Evolutionary conservation across 2,329 filamentous ascomycete species (phyloP), one percentile per base, ranked within the genome.

Genomic region (Triangularia verruculosa): DNA sequence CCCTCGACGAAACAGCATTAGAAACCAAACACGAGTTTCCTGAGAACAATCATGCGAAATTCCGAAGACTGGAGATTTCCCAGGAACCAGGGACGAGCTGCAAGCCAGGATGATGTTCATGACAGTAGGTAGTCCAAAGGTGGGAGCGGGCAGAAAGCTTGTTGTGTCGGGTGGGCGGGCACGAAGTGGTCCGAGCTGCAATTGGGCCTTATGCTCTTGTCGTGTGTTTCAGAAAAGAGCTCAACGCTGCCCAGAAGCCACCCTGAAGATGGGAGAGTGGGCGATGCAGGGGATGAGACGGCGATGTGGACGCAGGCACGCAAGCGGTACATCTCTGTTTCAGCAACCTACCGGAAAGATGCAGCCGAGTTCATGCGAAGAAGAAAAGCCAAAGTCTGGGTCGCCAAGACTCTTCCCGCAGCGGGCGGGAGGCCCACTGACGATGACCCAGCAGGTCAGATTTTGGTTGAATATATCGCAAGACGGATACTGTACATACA

Each of bases 161-260:
- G 56, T 22, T 24, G 32, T 25, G 7, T 32, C 24, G 55, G 24
- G n/a, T n/a, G 55, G 11, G 27, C 15, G 20, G 55, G 28, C 15
- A 34, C n/a, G 22, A 39, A 12, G 13, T 39, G 30, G 20, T 25
- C 24, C 22, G 13, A 51, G 57, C 32, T 52, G 57, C 57, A 39
- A 59, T 59, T 59, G 57, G 57, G 39, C 28, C 39, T 1, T 32
- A 0, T 20, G 39, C 34, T 43, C 22, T 13, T 24, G 20, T 22
- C 13, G 39, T n/a, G 13, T 59, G 57, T 59, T 59, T 59, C 57
- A 59, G 57, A 47, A 52, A 15, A 13, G 25, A 59, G n/a, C 39
- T 39, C 39, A 27, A 11, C 9, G 34, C 13, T 34, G 24, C 25
- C 15, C n/a, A 56, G 53, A 12, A 32, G 9, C 27, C 22, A 56